Evolutionary conservation across 257 asterid genomes (phyloP), one percentile per base, ranked within the genome.

Genomic region (Parsonsia alboflavescens): DNA sequence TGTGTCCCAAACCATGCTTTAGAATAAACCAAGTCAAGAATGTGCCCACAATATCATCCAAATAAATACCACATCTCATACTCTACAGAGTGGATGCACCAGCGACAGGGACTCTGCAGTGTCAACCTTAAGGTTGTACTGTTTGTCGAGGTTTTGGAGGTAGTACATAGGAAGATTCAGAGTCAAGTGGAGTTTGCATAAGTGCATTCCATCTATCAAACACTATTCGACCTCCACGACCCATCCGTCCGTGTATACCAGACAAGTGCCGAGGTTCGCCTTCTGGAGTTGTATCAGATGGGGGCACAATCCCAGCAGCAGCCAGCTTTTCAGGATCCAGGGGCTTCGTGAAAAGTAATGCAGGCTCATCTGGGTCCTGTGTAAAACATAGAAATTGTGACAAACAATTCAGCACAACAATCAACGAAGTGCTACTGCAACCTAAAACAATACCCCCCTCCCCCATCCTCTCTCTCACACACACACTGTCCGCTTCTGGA

Each of bases 141-240:
- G 90, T 77, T 75, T 74, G 85, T 39, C 88, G 85, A 65, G 92
- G 88, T 71, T 85, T 88, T 24, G 97, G 96, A 56, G 90, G 91
- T 50, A 89, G 89, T 56, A 76, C 85, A 74, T 85, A 86, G 66
- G 81, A 72, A 46, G 88, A 24, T 71, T 93, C 91, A 45, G 80
- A 87, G 59, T 88, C 94, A 4, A 86, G 80, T 59, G 92, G 90
- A 59, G 88, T 79, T 62, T 86, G 93, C 90, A 86, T 82, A 65
- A 92, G 87, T 42, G 92, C 96, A 77, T 94, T 89, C 89, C 95
- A 89, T 71, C 98, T 84, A 63, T 94, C 98, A 72, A 94, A 94
- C 56, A 94, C 81, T 68, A 94, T 90, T 75, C 98, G 87, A 33
- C 98, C 98, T 8, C 98, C 98, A 65, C 98, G 88, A 11, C 98